Evolutionary conservation across 1,284 basidiomycete genomes (phyloP).

Genomic region (Leccinum angustisporum): DNA sequence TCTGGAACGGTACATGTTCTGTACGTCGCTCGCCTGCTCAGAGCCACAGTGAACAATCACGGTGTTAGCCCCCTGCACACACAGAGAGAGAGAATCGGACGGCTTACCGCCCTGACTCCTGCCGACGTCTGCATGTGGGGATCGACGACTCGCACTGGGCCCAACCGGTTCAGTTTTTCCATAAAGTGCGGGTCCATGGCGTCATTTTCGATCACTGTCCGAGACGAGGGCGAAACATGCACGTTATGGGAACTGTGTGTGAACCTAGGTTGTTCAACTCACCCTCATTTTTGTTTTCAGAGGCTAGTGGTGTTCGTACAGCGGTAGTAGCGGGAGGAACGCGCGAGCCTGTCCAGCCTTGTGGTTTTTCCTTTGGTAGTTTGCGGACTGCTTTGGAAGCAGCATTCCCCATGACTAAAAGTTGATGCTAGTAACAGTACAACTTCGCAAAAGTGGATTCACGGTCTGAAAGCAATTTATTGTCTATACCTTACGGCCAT

Average conservation of each 20-base stretch:
- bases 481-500: conserved; percentile 41
- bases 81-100: background rate
- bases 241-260: background rate
- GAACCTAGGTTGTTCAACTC: background rate
- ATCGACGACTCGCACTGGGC: conserved; percentile 66
- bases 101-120: conserved; percentile 50
- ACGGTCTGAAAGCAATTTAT: conserved; percentile 23
- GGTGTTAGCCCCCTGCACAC: background rate
- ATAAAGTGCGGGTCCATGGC: conserved; percentile 76
- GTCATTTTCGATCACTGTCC: conserved; percentile 64
- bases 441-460: background rate
- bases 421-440: background rate
- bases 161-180: conserved; percentile 67
- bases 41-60: background rate
- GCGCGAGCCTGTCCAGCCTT: conserved; percentile 53
- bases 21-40: conserved; percentile 36
- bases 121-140: conserved; percentile 53
- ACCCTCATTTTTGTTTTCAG: conserved; percentile 57
- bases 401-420: conserved; percentile 59
- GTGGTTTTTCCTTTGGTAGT: conserved; percentile 55
- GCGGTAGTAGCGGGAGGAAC: conserved; percentile 30
- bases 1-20: conserved; percentile 51
- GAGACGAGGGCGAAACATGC: background rate
- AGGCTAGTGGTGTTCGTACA: conserved; percentile 38
- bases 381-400: conserved; percentile 67